phyloP scores from a whole-genome alignment of 495 filamentous ascomycete species.

The Aspergillus hancockii region DNA sequence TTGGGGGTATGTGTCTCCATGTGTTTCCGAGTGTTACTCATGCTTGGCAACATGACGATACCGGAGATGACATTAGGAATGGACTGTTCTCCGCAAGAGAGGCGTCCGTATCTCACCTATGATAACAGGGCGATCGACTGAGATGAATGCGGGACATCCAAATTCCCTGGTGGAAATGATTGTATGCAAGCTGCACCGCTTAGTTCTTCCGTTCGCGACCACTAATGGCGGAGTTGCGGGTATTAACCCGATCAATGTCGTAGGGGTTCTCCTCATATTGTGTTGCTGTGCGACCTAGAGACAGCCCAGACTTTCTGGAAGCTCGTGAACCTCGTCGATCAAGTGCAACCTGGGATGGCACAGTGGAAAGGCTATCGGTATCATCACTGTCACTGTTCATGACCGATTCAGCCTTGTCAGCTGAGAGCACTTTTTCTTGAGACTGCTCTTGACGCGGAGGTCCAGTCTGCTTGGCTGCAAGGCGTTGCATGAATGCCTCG shows the following conservation, averaged over 20 bases:
- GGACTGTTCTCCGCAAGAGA: no score
- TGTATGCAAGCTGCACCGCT: neutral
- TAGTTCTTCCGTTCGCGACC: slow-evolving; percentile 9
- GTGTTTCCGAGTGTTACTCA: no score
- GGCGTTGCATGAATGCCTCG: slow-evolving; percentile 35
- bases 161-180: neutral
- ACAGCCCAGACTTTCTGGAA: slow-evolving; percentile 32
- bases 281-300: slow-evolving; percentile 27
- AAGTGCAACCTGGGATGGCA: slow-evolving; percentile 22
- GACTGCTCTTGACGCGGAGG: slow-evolving; percentile 7
- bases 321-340: slow-evolving; percentile 21
- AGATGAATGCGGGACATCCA: neutral
- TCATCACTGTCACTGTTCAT: slow-evolving; percentile 18
- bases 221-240: slow-evolving; percentile 34
- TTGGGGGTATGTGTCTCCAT: no score
- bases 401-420: slow-evolving; percentile 1
- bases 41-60: no score
- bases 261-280: slow-evolving; percentile 43
- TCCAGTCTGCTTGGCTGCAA: slow-evolving; percentile 27
- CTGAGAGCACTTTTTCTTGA: slow-evolving; percentile 17
- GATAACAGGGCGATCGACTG: neutral
- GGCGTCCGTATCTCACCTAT: neutral
- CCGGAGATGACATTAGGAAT: no score
- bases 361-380: slow-evolving; percentile 27
- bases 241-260: slow-evolving; percentile 41